Percentiles rank a stretch among this genome's conserved stretches.
phyloP scores from a whole-genome alignment of 257 asterid species.

The Gentiana macrophylla region DNA sequence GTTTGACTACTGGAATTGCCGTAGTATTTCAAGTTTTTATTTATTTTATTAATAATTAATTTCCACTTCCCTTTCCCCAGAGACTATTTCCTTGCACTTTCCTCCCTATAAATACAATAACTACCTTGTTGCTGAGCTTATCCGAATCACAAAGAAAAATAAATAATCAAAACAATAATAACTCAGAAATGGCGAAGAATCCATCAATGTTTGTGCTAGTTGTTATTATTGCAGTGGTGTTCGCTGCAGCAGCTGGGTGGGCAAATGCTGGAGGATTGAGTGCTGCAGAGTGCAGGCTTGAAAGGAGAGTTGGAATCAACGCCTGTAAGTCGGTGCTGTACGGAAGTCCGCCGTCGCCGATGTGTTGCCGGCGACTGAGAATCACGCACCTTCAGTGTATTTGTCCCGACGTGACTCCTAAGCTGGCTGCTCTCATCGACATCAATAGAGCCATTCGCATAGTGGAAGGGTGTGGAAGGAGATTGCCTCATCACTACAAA shows the following conservation, averaged over 20 bases:
- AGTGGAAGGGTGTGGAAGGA: conserved; percentile 19
- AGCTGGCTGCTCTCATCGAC: conserved; percentile 16
- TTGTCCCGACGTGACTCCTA: conserved; percentile 16
- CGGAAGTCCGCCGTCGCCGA: conserved; percentile 15
- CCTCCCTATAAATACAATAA: not conserved
- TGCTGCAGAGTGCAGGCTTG: conserved; percentile 8
- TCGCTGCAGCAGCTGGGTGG: not conserved
- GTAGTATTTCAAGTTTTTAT: too few relatives aligned
- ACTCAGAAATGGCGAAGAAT: not conserved
- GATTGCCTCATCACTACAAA: conserved; percentile 24
- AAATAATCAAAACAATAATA: not conserved
- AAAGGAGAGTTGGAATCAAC: conserved; percentile 4
- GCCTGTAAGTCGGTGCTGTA: conserved; percentile 18
- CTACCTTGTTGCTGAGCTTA: not conserved
- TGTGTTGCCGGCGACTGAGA: conserved; percentile 13
- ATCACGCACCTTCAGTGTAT: conserved; percentile 12
- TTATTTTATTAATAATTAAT: too few relatives aligned
- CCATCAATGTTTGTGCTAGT: not conserved
- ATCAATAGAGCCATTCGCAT: conserved; percentile 11
- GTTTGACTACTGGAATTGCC: too few relatives aligned
- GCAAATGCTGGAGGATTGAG: conserved; percentile 9
- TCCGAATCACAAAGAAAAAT: not conserved
- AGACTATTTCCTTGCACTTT: too few relatives aligned
- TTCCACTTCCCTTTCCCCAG: too few relatives aligned
- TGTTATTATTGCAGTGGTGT: not conserved